Evolutionary conservation across 1,284 basidiomycete genomes (phyloP), one percentile per base, ranked within the genome.

Genomic region (Apiotrichum siamense): DNA sequence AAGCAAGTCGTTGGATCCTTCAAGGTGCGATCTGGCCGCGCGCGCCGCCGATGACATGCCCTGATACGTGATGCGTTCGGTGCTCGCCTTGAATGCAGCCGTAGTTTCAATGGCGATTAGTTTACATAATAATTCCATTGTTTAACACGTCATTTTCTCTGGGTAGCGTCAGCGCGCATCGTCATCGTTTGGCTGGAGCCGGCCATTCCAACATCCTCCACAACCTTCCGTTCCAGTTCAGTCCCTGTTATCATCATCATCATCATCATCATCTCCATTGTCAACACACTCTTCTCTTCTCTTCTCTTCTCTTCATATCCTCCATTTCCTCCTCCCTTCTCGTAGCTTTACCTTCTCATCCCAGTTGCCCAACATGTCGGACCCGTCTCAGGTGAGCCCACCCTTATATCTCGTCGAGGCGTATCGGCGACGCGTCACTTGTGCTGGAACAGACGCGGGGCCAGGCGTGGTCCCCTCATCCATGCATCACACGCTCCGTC

Each of bases 351-450:
- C 5, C 12, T 20, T 7, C 41, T 20, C 26, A 38, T 25, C 15
- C 27, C 23, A n/a, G n/a, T 25, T 31, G 3, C 24, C 33, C 41
- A 55, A 18, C 43, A 59, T 59, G 58, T 46, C 58, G 10, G 58
- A 59, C 49, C 58, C 58, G 17, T 56, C 54, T 39, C 54, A 59
- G 49, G 58, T 59, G 18, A 40, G 54, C 33, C 4, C 13, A 20
- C 9, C 21, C 65, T 61, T 44, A 64, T 37, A 9, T 31, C 15
- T 31, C 29, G 29, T 31, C 29, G 29, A 15, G 29, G 13, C 33
- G 33, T 31, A 31, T 31, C 29, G 15, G 15, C 29, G 9, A 31
- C 29, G 7, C 29, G 7, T 9, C 15, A 9, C 29, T 31, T 15
- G 29, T 31, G 9, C 15, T 31, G 29, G 9, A 31, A 15, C 29